Percentiles rank a stretch among this genome's conserved stretches.
These are phyloP conservation scores for Apophysomyces sp. DNA, from an alignment of 371 early-diverging fungal species.

Conservation along the genomic window DNA sequence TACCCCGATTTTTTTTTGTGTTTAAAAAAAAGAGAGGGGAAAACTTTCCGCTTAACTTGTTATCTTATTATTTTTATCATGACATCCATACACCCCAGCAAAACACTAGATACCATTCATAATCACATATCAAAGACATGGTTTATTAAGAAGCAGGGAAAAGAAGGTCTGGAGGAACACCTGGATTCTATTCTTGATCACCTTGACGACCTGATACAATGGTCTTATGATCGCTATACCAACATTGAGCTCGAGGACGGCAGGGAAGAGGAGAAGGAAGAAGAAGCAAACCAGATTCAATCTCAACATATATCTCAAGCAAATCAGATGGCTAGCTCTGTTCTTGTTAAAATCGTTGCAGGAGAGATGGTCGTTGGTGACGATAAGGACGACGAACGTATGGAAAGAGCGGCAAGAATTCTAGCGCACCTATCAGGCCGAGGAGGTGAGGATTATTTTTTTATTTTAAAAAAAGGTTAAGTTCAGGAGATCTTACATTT, in stretches of 20 bases:
- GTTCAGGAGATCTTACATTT: not conserved
- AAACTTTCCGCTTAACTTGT: not conserved
- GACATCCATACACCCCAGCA: constrained; percentile 1
- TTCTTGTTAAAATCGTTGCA: constrained; percentile 33
- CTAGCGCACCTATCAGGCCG: constrained; percentile 49
- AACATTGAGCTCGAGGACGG: constrained; percentile 20
- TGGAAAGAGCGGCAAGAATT: constrained; percentile 35
- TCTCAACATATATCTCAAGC: constrained; percentile 25
- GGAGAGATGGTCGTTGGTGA: constrained; percentile 20
- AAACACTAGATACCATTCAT: constrained; percentile 16
- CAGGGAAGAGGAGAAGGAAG: constrained; percentile 19
- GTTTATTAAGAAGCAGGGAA: constrained; percentile 1
- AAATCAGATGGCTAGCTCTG: constrained; percentile 13
- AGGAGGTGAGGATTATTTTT: constrained; percentile 30
- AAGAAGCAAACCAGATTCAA: constrained; percentile 16
- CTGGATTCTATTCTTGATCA: constrained; percentile 17
- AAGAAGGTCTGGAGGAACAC: not conserved
- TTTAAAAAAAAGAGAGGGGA: not conserved
- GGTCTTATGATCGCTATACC: constrained; percentile 36
- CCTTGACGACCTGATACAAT: constrained; percentile 28
- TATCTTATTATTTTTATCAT: not conserved
- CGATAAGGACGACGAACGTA: constrained; percentile 30
- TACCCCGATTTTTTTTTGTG: not conserved
- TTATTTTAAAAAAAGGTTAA: not conserved
- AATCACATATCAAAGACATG: constrained; percentile 1